Percentiles rank a stretch among this genome's conserved stretches.
Conservation (phyloP, 805 yeast genomes). For the Lipomyces sp. region DNA sequence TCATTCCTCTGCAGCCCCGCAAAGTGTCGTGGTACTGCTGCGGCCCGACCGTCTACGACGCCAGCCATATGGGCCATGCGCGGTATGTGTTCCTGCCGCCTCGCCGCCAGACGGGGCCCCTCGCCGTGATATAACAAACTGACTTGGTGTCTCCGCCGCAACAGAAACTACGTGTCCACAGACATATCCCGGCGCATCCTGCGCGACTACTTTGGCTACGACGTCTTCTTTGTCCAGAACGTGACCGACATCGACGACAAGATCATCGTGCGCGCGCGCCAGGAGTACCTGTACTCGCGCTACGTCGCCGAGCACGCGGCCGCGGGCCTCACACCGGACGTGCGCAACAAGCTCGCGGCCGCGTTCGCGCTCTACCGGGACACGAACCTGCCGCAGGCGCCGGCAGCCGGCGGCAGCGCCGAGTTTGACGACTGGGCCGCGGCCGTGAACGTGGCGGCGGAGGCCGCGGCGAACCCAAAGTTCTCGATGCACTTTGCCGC, state of each 20-base stretch:
- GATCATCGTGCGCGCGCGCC: slow-evolving; percentile 92
- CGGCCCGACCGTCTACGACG: slow-evolving; percentile 97
- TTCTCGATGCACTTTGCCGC: slow-evolving; percentile 80
- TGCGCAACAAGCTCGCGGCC: slow-evolving; percentile 42
- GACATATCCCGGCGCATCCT: slow-evolving; percentile 89
- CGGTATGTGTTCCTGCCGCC: slow-evolving; percentile 29
- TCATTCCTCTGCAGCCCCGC: slow-evolving; percentile 59
- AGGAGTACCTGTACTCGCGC: slow-evolving; percentile 70
- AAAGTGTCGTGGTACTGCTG: slow-evolving; percentile 93
- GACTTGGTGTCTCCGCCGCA: background rate
- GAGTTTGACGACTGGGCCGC: slow-evolving; percentile 52
- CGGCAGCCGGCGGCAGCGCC: slow-evolving; percentile 25
- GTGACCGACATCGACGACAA: slow-evolving; percentile 99
- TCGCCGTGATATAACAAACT: background rate
- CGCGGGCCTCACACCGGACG: slow-evolving; percentile 36
- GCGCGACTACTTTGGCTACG: slow-evolving; percentile 88
- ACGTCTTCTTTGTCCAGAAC: slow-evolving; percentile 84
- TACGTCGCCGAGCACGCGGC: slow-evolving; percentile 42
- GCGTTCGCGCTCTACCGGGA: slow-evolving; percentile 51
- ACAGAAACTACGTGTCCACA: slow-evolving; percentile 83
- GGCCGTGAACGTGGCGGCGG: slow-evolving; percentile 48
- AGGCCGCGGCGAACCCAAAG: slow-evolving; percentile 67
- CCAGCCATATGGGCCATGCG: slow-evolving; percentile 98
- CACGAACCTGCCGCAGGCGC: slow-evolving; percentile 48
- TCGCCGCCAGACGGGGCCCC: too few relatives aligned